Evolutionary conservation across 192 early-diverging fungal species (phyloP).

Genomic region (Podila clonocystis): DNA sequence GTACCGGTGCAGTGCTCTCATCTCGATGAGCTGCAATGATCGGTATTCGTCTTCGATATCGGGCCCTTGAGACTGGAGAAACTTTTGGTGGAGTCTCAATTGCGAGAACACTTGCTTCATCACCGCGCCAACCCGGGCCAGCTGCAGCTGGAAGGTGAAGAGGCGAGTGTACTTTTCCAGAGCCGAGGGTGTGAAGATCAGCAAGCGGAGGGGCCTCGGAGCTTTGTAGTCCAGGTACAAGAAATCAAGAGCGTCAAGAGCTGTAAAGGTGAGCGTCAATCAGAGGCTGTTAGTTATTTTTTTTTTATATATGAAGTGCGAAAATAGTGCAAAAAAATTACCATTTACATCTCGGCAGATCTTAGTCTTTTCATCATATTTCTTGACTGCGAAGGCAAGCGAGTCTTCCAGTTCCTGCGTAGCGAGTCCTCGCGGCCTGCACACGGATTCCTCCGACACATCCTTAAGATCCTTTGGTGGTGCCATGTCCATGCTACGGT

Average conservation of each 20-base stretch:
- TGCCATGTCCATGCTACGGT: neutral
- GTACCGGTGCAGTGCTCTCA: conserved; percentile 44
- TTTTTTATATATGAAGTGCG: too few species aligned
- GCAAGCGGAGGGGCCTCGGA: conserved; percentile 53
- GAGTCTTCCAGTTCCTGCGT: conserved; percentile 49
- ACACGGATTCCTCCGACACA: neutral
- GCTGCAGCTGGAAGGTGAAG: conserved; percentile 58
- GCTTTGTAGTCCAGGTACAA: conserved; percentile 58
- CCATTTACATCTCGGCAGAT: conserved; percentile 55
- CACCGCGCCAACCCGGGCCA: conserved; percentile 45
- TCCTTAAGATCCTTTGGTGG: neutral
- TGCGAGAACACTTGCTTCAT: conserved; percentile 47
- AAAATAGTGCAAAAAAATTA: too few species aligned
- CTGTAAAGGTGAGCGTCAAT: conserved; percentile 10
- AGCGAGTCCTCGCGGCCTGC: conserved; percentile 1
- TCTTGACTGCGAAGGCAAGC: conserved; percentile 50
- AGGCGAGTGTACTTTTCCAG: conserved; percentile 58
- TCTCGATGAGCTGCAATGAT: conserved; percentile 10
- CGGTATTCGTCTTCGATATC: neutral
- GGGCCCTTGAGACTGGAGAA: neutral
- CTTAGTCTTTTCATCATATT: conserved; percentile 37
- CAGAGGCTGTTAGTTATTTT: too few species aligned
- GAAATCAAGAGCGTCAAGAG: conserved; percentile 62
- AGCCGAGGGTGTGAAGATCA: conserved; percentile 50
- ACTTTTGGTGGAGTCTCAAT: conserved; percentile 32